Base-by-base conservation (phyloP, 2,329 filamentous ascomycete species). In the Fragosphaeria purpurea region DNA sequence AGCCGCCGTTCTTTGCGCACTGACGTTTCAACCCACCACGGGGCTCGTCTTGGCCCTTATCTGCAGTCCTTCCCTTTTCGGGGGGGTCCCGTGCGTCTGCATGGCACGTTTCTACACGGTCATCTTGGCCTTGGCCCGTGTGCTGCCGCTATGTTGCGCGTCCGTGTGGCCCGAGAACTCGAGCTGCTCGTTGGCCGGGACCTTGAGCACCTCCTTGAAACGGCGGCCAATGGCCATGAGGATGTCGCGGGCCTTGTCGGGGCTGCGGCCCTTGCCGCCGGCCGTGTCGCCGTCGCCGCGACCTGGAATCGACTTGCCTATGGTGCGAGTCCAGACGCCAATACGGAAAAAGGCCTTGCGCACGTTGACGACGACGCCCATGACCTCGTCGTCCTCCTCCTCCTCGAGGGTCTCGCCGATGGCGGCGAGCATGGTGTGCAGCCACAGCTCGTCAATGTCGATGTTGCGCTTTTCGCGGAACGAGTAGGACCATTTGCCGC, bases 301-400 rank as follows among this genome's bases (percentile, higher is more conserved):
- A 53, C 80, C 82, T 1, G 85, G 83, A 54, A 90, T 83, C 63
- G 78, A 79, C 75, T 91, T 91, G 65, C 91, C 91, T 50, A 88
- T 88, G 52, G 90, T 95, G 63, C 89, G 86, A 56, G 93, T 98
- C 93, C 94, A 98, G 60, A 97, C 82, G 65, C 91, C 90, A 60
- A 98, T 86, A 74, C 93, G 87, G 79, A 89, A 98, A 75, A 98
- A 97, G 47, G 86, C 90, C 76, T 95, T 96, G 69, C 93, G 86
- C 53, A 98, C 91, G 70, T 98, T 98, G 74, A 97, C 90, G 32
- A 98, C 93, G 37, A 98, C 94, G 57, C 93, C 93, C 93, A 97
- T 97, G 67, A 98, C 86, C 70, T 98, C 94, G 61, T 90, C 90
- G 64, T 97, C 93, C 37, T 85, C 84, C 65, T 96, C 90, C 41